A percentile compares a stretch with the other conserved stretches of the same genome.
Evolutionary conservation across 768 basidiomycete species (phyloP).

Genomic region (Pulveroboletus sp.): DNA sequence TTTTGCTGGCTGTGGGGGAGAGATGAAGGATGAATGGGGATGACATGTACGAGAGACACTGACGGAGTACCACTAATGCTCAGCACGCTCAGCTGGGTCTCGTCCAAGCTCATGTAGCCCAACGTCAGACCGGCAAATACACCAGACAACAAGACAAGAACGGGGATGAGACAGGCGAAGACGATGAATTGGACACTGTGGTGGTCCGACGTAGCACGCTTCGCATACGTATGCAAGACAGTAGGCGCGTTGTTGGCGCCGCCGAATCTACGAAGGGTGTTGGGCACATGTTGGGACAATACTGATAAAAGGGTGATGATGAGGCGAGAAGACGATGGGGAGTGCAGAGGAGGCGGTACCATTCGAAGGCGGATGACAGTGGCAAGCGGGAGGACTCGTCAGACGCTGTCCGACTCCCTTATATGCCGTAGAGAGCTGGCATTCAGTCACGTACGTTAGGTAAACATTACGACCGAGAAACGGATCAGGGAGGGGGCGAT

Average conservation of each 20-base stretch:
- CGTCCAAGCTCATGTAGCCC: constrained; percentile 90
- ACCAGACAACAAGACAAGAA: constrained; percentile 79
- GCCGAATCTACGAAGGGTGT: constrained; percentile 28
- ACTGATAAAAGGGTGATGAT: constrained; percentile 42
- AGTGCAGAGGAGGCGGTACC: constrained; percentile 33
- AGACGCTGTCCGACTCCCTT: background rate
- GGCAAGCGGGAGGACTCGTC: background rate
- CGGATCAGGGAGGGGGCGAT: too few species aligned
- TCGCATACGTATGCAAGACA: constrained; percentile 26
- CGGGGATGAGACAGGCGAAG: constrained; percentile 63
- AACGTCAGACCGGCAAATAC: constrained; percentile 89
- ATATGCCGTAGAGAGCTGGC: background rate
- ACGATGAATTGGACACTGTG: constrained; percentile 33
- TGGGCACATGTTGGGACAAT: constrained; percentile 42
- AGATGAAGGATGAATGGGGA: background rate
- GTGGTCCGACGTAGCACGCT: constrained; percentile 23
- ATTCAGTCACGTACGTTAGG: constrained; percentile 1
- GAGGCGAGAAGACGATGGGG: constrained; percentile 39
- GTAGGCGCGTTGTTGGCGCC: constrained; percentile 6
- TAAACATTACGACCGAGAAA: background rate
- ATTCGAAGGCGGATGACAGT: constrained; percentile 28
- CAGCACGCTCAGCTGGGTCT: constrained; percentile 85
- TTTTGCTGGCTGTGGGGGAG: constrained; percentile 59
- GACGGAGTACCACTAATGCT: constrained; percentile 81
- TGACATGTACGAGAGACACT: constrained; percentile 23